Evolutionary conservation across 345 rosid genomes (phyloP).

Genomic region (Eucalyptus polybractea): DNA sequence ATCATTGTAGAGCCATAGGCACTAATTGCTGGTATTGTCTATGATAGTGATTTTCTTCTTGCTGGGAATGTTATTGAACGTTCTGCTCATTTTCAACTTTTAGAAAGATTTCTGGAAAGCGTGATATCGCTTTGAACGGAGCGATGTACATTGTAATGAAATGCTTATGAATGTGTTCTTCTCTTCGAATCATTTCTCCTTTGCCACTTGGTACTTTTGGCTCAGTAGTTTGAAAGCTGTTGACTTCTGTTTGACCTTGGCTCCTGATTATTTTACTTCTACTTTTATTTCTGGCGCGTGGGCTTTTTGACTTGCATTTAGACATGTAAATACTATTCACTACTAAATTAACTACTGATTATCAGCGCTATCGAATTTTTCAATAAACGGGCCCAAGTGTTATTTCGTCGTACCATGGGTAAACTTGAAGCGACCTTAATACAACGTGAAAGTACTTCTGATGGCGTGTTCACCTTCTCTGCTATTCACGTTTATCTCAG

Average conservation of each 20-base stretch:
- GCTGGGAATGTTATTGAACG: background rate
- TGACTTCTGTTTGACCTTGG: background rate
- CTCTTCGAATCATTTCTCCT: background rate
- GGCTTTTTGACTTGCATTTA: too few species aligned
- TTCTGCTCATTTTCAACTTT: too few species aligned
- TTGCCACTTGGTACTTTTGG: background rate
- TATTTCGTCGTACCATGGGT: background rate
- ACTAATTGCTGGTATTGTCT: background rate
- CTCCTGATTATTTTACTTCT: background rate
- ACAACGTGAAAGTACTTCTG: background rate
- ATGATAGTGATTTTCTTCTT: background rate
- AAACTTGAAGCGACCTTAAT: background rate
- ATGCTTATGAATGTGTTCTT: background rate
- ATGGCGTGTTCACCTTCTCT: background rate
- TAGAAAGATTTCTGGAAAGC: background rate
- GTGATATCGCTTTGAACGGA: background rate
- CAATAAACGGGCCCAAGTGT: background rate
- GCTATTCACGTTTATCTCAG: background rate
- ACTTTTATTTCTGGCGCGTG: too few species aligned
- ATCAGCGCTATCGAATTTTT: background rate
- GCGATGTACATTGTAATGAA: background rate
- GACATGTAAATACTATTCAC: background rate
- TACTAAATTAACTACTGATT: background rate
- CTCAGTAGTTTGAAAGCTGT: background rate
- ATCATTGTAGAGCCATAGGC: constrained; percentile 1